These are phyloP conservation scores for Euphorbia tirucalli DNA, from an alignment of 345 rosid species.

Conservation along the genomic window DNA sequence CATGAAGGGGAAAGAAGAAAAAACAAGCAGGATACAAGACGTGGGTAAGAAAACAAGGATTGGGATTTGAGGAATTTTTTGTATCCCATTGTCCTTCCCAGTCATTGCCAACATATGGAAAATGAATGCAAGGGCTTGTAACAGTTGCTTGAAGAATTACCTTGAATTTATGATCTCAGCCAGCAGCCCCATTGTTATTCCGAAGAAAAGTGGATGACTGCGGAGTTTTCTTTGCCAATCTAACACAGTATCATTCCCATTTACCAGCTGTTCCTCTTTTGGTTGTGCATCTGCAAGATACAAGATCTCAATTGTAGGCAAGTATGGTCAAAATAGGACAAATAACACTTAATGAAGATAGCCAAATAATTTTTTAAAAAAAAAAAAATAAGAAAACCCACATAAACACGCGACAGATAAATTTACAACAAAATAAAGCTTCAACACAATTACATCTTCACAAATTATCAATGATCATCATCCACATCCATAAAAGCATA, in stretches of 20 bases:
- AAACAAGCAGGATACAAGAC: background rate
- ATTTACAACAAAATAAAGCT: background rate
- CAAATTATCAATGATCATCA: background rate
- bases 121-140: background rate
- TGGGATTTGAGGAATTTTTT: no score
- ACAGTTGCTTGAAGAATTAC: conserved; percentile 36
- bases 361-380: background rate
- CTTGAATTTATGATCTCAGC: conserved; percentile 98
- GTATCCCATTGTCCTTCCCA: background rate
- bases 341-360: background rate
- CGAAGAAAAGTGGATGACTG: conserved; percentile 88
- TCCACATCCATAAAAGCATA: background rate
- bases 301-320: conserved; percentile 13
- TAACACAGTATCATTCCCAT: conserved; percentile 35
- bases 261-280: conserved; percentile 34
- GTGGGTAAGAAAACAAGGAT: background rate
- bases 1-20: background rate
- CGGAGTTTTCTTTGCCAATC: conserved; percentile 59
- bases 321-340: background rate
- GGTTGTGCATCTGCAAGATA: conserved; percentile 51
- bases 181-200: conserved; percentile 84
- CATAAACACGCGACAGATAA: background rate
- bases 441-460: no score
- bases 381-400: background rate
- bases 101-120: no score